A percentile compares a stretch with the other conserved stretches of the same genome.
Conservation (phyloP, 202 grass and related monocot genomes). For the Cymbopogon flexuosus region DNA sequence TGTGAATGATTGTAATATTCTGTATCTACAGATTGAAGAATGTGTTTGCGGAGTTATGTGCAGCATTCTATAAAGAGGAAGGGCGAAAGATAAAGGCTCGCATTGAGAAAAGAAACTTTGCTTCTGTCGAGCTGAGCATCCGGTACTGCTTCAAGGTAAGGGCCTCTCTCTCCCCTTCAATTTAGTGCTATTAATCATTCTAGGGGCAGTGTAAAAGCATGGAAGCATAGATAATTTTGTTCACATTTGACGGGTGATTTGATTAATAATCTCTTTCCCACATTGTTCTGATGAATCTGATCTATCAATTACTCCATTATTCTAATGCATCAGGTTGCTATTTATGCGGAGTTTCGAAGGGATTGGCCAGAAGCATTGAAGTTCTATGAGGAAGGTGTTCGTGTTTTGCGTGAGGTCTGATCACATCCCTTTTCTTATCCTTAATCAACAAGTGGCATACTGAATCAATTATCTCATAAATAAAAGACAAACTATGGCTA, state of each 20-base stretch:
- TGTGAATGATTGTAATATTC: constrained; percentile 25
- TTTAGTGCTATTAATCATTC: constrained; percentile 18
- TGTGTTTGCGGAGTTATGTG: constrained; percentile 78
- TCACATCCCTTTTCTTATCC: constrained; percentile 8
- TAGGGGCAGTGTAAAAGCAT: constrained; percentile 4
- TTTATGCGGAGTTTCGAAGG: constrained; percentile 92
- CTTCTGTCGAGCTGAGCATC: constrained; percentile 74
- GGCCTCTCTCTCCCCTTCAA: constrained; percentile 21
- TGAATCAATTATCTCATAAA: constrained; percentile 6
- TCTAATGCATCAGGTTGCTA: constrained; percentile 61
- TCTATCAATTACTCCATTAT: background rate
- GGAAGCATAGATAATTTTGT: background rate
- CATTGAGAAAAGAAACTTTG: constrained; percentile 89
- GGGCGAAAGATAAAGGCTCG: constrained; percentile 66
- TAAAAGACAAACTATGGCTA: background rate
- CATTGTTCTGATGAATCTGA: constrained; percentile 13
- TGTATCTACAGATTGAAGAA: constrained; percentile 53
- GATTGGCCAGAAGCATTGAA: constrained; percentile 89
- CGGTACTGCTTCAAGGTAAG: constrained; percentile 88
- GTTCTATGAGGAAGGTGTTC: constrained; percentile 93
- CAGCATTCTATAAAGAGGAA: constrained; percentile 86
- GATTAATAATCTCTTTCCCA: constrained; percentile 1
- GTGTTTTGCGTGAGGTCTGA: constrained; percentile 81
- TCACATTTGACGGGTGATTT: background rate
- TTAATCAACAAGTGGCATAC: constrained; percentile 7